A percentile compares a stretch with the other conserved stretches of the same genome.
These are phyloP conservation scores for Aureobasidium sp. DNA, from an alignment of 2,329 filamentous ascomycete species.

Conservation along the genomic window DNA sequence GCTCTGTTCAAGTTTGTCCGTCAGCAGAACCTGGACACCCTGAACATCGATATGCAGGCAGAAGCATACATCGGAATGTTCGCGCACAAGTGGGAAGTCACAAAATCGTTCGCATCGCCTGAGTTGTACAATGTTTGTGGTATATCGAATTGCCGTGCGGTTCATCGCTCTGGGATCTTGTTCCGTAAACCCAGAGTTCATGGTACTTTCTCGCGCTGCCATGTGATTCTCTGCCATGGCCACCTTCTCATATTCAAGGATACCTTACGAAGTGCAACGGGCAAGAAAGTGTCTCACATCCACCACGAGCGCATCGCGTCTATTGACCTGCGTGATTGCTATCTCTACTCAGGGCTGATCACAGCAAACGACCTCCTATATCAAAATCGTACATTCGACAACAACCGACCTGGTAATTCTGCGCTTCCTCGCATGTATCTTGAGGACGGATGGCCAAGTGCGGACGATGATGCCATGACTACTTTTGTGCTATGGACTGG, in stretches of 20 bases:
- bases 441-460: slow-evolving; percentile 52
- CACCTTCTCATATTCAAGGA: slow-evolving; percentile 55
- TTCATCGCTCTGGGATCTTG: slow-evolving; percentile 52
- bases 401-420: slow-evolving; percentile 50
- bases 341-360: slow-evolving; percentile 56
- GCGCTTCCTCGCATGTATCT: slow-evolving; percentile 52
- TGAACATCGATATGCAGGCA: slow-evolving; percentile 57
- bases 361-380: slow-evolving; percentile 56
- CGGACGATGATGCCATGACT: slow-evolving; percentile 57
- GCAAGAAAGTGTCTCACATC: slow-evolving; percentile 49
- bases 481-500: slow-evolving; percentile 60
- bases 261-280: slow-evolving; percentile 45
- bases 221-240: slow-evolving; percentile 52
- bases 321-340: slow-evolving; percentile 54
- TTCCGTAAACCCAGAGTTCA: slow-evolving; percentile 57
- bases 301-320: slow-evolving; percentile 53
- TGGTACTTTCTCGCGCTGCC: slow-evolving; percentile 51
- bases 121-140: slow-evolving; percentile 60
- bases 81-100: slow-evolving; percentile 60
- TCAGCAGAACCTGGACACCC: slow-evolving; percentile 46
- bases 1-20: slow-evolving; percentile 49
- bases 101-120: slow-evolving; percentile 52
- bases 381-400: slow-evolving; percentile 55
- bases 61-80: slow-evolving; percentile 59
- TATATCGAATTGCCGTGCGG: slow-evolving; percentile 52